Conservation (phyloP, 2,329 filamentous ascomycete genomes). For the Myriangium duriaei region DNA sequence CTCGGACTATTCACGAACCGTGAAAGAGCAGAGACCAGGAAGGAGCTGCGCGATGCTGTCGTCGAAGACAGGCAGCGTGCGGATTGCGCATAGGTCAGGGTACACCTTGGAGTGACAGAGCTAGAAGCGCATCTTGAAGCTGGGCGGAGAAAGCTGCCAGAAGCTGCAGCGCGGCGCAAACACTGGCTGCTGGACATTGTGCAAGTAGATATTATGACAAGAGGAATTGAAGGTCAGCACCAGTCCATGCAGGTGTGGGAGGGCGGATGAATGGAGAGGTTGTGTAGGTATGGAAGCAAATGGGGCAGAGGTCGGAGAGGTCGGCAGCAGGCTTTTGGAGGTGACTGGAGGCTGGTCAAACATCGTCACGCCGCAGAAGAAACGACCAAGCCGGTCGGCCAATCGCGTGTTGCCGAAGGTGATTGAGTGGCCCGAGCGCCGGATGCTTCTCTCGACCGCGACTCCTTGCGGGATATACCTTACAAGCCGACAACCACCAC, state of each 20-base stretch:
- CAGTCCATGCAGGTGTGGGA: constrained; percentile 4
- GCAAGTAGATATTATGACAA: constrained; percentile 2
- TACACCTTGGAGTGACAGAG: constrained; percentile 8
- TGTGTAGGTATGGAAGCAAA: constrained; percentile 1
- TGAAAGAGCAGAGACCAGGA: constrained; percentile 2
- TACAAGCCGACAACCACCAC: neutral
- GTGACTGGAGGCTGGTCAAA: neutral
- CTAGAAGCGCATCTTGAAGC: constrained; percentile 11
- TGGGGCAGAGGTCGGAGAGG: constrained; percentile 5
- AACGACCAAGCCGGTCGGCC: neutral
- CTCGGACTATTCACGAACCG: neutral
- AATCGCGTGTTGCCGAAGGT: neutral
- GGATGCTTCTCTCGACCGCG: neutral
- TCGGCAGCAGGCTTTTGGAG: neutral
- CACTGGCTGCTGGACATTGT: constrained; percentile 28
- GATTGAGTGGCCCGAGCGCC: neutral
- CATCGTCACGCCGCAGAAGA: neutral
- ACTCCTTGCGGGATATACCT: neutral
- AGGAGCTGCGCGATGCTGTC: constrained; percentile 10
- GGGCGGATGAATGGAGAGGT: neutral
- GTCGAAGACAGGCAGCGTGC: constrained; percentile 11
- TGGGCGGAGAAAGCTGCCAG: constrained; percentile 17
- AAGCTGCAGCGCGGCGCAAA: constrained; percentile 23
- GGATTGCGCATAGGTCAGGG: constrained; percentile 5
- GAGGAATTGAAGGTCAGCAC: constrained; percentile 4